Evolutionary conservation across 2,329 filamentous ascomycete species (phyloP).

Genomic region (Conoideocrella luteorostrata): DNA sequence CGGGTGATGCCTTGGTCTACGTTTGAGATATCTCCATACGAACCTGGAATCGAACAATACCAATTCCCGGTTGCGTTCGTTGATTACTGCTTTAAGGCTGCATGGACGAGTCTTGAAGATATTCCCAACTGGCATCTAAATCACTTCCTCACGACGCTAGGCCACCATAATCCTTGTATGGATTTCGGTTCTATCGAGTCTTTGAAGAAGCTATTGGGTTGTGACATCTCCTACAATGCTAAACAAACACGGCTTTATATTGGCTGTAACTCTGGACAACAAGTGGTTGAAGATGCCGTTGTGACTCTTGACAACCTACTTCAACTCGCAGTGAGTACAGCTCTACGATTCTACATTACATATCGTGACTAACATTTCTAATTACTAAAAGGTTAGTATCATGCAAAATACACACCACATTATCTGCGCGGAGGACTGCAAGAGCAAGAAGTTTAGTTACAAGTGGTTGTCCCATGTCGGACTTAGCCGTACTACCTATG

Average conservation of each 20-base stretch:
- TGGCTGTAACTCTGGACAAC: slow-evolving; percentile 12
- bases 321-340: slow-evolving; percentile 9
- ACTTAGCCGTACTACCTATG: slow-evolving; percentile 20
- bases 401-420: slow-evolving; percentile 15
- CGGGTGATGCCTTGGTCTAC: background rate
- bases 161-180: too few species aligned
- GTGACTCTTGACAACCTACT: slow-evolving; percentile 14
- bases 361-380: background rate
- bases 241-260: slow-evolving; percentile 21
- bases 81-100: too few species aligned
- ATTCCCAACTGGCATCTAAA: too few species aligned
- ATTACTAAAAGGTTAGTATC: slow-evolving; percentile 9
- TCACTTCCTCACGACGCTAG: too few species aligned
- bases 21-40: background rate
- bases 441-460: slow-evolving; percentile 13
- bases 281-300: slow-evolving; percentile 10
- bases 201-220: slow-evolving; percentile 13
- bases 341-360: too few species aligned
- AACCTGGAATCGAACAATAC: background rate
- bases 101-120: too few species aligned
- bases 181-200: too few species aligned
- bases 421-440: slow-evolving; percentile 14
- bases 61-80: slow-evolving; percentile 3
- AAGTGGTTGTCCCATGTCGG: slow-evolving; percentile 21
- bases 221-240: slow-evolving; percentile 22